These are phyloP conservation scores for Strobilomyces dryophilus DNA, from an alignment of 768 basidiomycete species.

Conservation along the genomic window DNA sequence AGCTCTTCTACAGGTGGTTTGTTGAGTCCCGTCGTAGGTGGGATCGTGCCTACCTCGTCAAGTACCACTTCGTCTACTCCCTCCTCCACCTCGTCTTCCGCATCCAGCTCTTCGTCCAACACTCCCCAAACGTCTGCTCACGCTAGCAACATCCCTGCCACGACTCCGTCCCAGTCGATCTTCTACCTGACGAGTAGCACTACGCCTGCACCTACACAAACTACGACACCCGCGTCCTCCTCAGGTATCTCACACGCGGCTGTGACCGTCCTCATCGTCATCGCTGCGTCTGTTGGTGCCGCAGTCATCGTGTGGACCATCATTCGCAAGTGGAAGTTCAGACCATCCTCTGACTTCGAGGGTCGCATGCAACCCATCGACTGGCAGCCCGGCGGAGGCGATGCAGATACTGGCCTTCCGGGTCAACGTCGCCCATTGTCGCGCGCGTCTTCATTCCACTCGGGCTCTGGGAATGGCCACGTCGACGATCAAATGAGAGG, in stretches of 20 bases:
- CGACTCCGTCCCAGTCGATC: constrained; percentile 46
- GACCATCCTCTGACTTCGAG: constrained; percentile 74
- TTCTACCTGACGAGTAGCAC: constrained; percentile 32
- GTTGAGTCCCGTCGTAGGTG: constrained; percentile 9
- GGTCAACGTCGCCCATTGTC: constrained; percentile 50
- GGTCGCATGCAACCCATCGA: constrained; percentile 84
- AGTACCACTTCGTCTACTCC: constrained; percentile 17
- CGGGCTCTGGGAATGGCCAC: constrained; percentile 36
- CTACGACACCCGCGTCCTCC: constrained; percentile 14
- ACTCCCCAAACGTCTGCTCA: constrained; percentile 10
- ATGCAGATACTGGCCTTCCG: constrained; percentile 43
- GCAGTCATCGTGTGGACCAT: constrained; percentile 79
- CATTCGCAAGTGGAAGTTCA: constrained; percentile 91
- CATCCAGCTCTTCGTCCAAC: constrained; percentile 14
- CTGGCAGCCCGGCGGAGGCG: constrained; percentile 65
- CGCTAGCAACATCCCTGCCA: constrained; percentile 31
- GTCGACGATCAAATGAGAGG: constrained; percentile 33
- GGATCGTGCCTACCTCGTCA: constrained; percentile 13
- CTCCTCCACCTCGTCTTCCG: constrained; percentile 15
- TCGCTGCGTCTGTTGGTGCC: constrained; percentile 65
- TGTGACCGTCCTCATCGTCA: constrained; percentile 61
- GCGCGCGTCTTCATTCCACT: constrained; percentile 68
- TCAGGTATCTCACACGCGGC: constrained; percentile 43
- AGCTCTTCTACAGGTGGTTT: constrained; percentile 9
- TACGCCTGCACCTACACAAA: constrained; percentile 20